Evolutionary conservation across 805 yeast species (phyloP).

Genomic region (Lachancea meyersii): DNA sequence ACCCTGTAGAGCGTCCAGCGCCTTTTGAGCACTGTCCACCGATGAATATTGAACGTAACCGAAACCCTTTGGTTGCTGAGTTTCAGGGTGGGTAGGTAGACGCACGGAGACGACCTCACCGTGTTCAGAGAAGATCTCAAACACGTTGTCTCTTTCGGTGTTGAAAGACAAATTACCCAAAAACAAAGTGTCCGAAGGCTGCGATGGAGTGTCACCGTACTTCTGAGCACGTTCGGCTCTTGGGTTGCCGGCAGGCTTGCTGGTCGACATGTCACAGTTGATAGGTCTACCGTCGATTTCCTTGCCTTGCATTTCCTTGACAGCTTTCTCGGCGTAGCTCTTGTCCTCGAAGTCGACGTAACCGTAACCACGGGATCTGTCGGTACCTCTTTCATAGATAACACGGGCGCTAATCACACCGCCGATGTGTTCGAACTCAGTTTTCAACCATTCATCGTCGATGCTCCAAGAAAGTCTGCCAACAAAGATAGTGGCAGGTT

Average conservation of each 20-base stretch:
- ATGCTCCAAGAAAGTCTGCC: constrained; percentile 97
- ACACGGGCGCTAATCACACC: constrained; percentile 89
- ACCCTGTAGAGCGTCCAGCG: constrained; percentile 83
- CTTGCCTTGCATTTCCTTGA: constrained; percentile 77
- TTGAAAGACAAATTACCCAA: constrained; percentile 93
- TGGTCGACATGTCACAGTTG: constrained; percentile 85
- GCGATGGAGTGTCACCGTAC: constrained; percentile 85
- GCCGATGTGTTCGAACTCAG: constrained; percentile 76
- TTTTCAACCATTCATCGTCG: constrained; percentile 88
- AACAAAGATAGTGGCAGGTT: constrained; percentile 86
- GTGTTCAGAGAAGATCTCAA: constrained; percentile 62
- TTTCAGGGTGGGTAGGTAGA: constrained; percentile 97
- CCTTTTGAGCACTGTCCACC: constrained; percentile 85
- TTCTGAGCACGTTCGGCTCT: constrained; percentile 76
- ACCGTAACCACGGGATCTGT: constrained; percentile 94
- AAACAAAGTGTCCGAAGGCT: constrained; percentile 93
- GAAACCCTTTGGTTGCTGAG: constrained; percentile 98
- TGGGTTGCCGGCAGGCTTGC: constrained; percentile 59
- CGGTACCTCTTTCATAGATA: constrained; percentile 84
- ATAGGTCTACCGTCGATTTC: constrained; percentile 97
- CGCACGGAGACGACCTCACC: constrained; percentile 87
- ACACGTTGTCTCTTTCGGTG: constrained; percentile 73
- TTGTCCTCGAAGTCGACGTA: constrained; percentile 87
- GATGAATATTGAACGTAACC: constrained; percentile 91
- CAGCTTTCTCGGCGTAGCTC: constrained; percentile 78